These are phyloP conservation scores for Pneumocystis wakefieldiae DNA, from an alignment of 1,139 yeast genomes.

Conservation along the genomic window DNA sequence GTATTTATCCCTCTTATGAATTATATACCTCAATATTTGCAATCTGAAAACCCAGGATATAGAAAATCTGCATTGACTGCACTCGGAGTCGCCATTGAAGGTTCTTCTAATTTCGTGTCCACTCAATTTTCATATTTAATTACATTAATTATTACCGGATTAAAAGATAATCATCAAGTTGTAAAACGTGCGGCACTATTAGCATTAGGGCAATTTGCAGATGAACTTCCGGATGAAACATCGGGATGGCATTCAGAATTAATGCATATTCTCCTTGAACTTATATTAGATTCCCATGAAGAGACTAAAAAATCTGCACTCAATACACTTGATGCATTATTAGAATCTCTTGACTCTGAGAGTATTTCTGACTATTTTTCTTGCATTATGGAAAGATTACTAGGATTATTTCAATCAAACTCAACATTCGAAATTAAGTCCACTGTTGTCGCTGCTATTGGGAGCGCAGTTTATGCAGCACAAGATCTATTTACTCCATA, in stretches of 20 bases:
- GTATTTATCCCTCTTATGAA: constrained; percentile 69
- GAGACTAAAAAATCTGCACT: constrained; percentile 86
- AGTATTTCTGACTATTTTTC: constrained; percentile 66
- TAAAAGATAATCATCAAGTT: constrained; percentile 58
- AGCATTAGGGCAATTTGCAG: constrained; percentile 61
- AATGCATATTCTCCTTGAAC: constrained; percentile 71
- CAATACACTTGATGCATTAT: constrained; percentile 74
- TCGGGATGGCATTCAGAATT: constrained; percentile 71
- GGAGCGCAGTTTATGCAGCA: constrained; percentile 91
- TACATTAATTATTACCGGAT: constrained; percentile 58
- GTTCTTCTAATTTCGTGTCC: constrained; percentile 85
- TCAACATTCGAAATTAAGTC: constrained; percentile 2
- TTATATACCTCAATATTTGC: constrained; percentile 46
- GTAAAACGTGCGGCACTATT: constrained; percentile 81
- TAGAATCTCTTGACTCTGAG: constrained; percentile 82
- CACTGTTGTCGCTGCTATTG: constrained; percentile 52
- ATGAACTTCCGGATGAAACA: constrained; percentile 66
- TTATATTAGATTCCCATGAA: constrained; percentile 76
- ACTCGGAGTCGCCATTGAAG: constrained; percentile 70
- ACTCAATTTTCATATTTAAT: constrained; percentile 60
- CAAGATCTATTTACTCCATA: constrained; percentile 78
- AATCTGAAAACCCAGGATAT: constrained; percentile 53
- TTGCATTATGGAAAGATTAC: constrained; percentile 78
- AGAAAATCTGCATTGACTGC: constrained; percentile 80
- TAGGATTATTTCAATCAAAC: constrained; percentile 49